Evolutionary conservation across 306 rosid species (phyloP), one percentile per base, ranked within the genome.

Genomic region (cucumber (Cucumis sativus)): DNA sequence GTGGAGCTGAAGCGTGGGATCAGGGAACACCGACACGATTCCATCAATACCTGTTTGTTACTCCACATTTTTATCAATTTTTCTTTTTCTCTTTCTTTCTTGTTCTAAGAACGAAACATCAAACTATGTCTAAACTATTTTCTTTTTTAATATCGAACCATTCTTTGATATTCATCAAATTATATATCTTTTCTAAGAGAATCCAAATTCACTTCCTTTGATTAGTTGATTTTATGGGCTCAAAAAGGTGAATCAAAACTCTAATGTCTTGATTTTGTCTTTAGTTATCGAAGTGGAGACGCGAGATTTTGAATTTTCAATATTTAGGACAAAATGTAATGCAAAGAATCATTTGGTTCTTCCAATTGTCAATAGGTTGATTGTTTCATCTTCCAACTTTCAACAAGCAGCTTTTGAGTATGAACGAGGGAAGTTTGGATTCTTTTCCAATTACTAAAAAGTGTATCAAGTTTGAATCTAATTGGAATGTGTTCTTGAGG

Each of bases 21-120:
- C 96, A 5, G 84, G 87, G 79, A 95, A 95, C 78, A 95, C 85
- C 5, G 98, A 92, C 11, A 95, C 96, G 6, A 92, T 84, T 47
- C 82, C 92, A 16, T 74, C 71, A 6, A 81, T 72, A 0, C 81
- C 98, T 94, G 94, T 74, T 79, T 90, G 76, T 79, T 75, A 16
- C 28, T 51, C 58, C 28, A 17, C 69, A 77, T 45, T 59, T 59
- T 45, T 9, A 52, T 17, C 70, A 43, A 57, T 15, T 1, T 74
- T 54, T 33, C 9, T 3, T 20, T n/a, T 73, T 18, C 4, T 30
- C 4, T 30, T 30, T 30, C 33, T 30, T 30, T 23, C 25, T 28
- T 28, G 30, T 28, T 28, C 30, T 28, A 28, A 28, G 3, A 28
- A 28, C 0, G 3, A 28, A 28, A 28, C 30, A 28, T 28, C 30